Base-by-base conservation (phyloP, 139 green algal genomes). In the Gonium pectorale region DNA sequence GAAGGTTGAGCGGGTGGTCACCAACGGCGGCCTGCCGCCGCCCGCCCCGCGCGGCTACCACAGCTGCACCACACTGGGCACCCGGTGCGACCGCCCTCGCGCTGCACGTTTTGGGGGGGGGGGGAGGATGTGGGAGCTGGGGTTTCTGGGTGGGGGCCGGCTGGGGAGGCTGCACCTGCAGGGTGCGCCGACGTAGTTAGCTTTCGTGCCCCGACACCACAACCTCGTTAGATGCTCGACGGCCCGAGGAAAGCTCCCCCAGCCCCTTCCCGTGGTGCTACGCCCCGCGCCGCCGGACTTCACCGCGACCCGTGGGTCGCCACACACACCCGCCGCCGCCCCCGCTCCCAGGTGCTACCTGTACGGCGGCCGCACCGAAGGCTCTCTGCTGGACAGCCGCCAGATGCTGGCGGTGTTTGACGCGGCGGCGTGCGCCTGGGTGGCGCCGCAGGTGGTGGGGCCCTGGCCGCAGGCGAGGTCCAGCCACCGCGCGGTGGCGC, bases 331-430 rank as follows among this genome's bases (percentile, higher is more conserved):
- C 21, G 19, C 21, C 21, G 22, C 21, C 21, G 8, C 56, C 24
- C 56, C 56, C 22, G 8, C 24, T 29, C 7, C 4, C 75, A 82
- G 75, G 56, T 71, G 41, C 27, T 82, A 82, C 41, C 8, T 82
- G 31, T 82, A 72, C 60, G 75, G 75, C 29, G 75, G 75, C 17
- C 75, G 75, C 24, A 82, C 75, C 29, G 75, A 82, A 22, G 59
- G 11, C 2, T 40, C 37, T 1, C 59, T 82, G 29, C 29, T 82
- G 5, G 40, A 60, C 22, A 19, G 41, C 5, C 22, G 15, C 21
- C 24, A 82, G 59, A 43, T 49, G 75, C 75, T 82, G 59, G 59
- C 41, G 59, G 75, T 82, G 40, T 82, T 40, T n/a, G 75, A 82
- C 75, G 41, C 59, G 19, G 56, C 11, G 17, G 13, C 17, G 11